Percentiles rank a stretch among this genome's conserved stretches.
Conservation (phyloP, 805 yeast genomes). For the Scheffersomyces lignosus region DNA sequence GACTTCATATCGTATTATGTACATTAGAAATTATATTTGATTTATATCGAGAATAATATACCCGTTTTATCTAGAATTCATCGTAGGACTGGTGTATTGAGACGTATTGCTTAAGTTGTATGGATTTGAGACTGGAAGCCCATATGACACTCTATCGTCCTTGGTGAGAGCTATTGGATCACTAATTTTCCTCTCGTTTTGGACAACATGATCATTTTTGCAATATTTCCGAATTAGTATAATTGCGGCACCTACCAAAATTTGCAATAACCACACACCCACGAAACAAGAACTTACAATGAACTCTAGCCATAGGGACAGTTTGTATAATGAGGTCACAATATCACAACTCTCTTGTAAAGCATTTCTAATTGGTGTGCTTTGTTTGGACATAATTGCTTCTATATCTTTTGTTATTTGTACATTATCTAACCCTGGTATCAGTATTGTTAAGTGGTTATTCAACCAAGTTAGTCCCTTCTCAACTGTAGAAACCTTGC, state of each 20-base stretch:
- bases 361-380: not conserved
- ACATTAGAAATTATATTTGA: no score
- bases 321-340: not conserved
- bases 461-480: constrained; percentile 79
- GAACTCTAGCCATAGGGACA: constrained; percentile 8
- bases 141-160: constrained; percentile 23
- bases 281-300: constrained; percentile 3
- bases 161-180: constrained; percentile 27
- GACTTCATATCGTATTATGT: constrained; percentile 6
- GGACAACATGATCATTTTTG: not conserved
- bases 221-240: constrained; percentile 1
- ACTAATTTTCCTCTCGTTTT: constrained; percentile 15
- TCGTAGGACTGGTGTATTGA: no score
- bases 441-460: constrained; percentile 53
- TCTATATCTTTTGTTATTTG: not conserved
- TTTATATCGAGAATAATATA: no score
- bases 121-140: constrained; percentile 24
- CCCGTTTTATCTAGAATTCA: no score
- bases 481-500: constrained; percentile 65
- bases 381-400: not conserved
- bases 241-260: constrained; percentile 4
- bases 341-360: not conserved
- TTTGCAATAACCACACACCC: constrained; percentile 12
- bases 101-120: no score
- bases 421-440: constrained; percentile 45